Evolutionary conservation across 108 stramenopile genomes (phyloP).

Genomic region (Bacterosira constricta): DNA sequence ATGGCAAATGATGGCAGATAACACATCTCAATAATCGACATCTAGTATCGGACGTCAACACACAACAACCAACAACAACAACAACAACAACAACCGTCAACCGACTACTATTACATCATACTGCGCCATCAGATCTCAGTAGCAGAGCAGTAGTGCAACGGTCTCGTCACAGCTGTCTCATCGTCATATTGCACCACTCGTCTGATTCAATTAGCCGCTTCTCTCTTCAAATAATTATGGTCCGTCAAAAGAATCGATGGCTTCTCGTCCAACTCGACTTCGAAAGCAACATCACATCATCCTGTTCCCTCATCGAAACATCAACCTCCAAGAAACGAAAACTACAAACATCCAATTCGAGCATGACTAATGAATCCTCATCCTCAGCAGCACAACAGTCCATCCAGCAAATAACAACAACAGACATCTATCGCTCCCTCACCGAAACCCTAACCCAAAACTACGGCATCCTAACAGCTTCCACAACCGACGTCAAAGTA

Average conservation of each 20-base stretch:
- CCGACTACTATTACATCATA: too few species aligned
- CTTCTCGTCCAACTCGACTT: constrained; percentile 67
- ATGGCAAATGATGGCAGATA: too few species aligned
- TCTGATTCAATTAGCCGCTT: not conserved
- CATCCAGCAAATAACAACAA: constrained; percentile 22
- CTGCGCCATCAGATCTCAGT: too few species aligned
- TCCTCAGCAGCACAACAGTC: not conserved
- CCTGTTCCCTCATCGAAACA: constrained; percentile 2
- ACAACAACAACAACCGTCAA: not conserved
- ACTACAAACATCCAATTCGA: constrained; percentile 7
- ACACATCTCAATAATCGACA: too few species aligned
- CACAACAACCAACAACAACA: not conserved
- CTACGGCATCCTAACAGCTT: constrained; percentile 24
- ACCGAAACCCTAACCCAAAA: constrained; percentile 34
- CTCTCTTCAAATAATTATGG: constrained; percentile 39
- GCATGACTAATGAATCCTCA: not conserved
- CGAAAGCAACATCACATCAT: constrained; percentile 23
- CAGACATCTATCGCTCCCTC: constrained; percentile 37
- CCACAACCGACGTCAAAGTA: constrained; percentile 40
- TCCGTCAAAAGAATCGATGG: constrained; percentile 75
- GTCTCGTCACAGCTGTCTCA: too few species aligned
- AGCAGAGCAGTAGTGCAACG: too few species aligned
- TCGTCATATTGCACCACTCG: too few species aligned
- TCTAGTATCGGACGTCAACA: too few species aligned
- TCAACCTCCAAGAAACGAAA: constrained; percentile 26